Conservation (phyloP, 352 stramenopile species). For the Pythium coloratum region DNA sequence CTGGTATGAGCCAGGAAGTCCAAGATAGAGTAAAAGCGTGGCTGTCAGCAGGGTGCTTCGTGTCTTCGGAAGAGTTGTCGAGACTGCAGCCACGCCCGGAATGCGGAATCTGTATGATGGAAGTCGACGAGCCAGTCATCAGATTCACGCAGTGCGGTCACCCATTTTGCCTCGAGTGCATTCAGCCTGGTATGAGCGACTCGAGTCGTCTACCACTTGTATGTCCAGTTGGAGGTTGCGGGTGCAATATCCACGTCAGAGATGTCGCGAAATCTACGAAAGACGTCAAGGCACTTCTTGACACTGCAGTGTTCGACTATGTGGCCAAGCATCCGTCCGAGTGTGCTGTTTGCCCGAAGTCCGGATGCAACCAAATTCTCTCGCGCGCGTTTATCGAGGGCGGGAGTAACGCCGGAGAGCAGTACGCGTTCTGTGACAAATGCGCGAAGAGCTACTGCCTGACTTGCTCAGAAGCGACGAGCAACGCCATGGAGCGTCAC, state of each 20-base stretch:
- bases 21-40: conserved; percentile 1
- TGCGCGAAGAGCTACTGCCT: conserved; percentile 25
- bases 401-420: background rate
- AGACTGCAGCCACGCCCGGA: background rate
- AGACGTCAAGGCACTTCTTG: conserved; percentile 8
- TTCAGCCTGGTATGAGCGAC: conserved; percentile 13
- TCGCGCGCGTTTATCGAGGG: background rate
- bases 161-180: conserved; percentile 24
- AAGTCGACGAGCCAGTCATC: conserved; percentile 14
- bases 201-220: conserved; percentile 12
- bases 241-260: conserved; percentile 6
- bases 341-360: conserved; percentile 17
- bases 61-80: background rate
- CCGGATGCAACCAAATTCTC: conserved; percentile 26
- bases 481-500: conserved; percentile 9
- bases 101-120: conserved; percentile 18
- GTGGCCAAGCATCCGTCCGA: conserved; percentile 13
- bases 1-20: background rate
- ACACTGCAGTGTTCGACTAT: conserved; percentile 26
- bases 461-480: conserved; percentile 7
- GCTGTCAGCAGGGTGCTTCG: background rate
- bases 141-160: conserved; percentile 22
- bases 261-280: conserved; percentile 17
- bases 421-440: conserved; percentile 17
- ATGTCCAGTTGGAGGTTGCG: conserved; percentile 14